A percentile compares a stretch with the other conserved stretches of the same genome.
phyloP scores from a whole-genome alignment of 1,284 basidiomycete species.

The Coniferiporia weirii region DNA sequence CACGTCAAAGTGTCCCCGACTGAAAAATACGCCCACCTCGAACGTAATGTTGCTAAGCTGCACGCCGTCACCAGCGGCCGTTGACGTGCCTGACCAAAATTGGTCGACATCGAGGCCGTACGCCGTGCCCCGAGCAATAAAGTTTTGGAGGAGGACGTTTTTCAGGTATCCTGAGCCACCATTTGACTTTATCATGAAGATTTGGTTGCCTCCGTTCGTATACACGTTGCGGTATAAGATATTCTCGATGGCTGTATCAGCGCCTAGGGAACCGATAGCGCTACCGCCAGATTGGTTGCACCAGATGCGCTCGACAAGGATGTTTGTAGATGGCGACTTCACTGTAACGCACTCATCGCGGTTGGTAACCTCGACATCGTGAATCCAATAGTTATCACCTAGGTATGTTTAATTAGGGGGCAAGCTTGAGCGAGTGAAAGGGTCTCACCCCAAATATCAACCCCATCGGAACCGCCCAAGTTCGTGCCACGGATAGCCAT shows the following conservation, averaged over 20 bases:
- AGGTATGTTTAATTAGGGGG: not conserved
- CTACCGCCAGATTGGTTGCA: conserved; percentile 34
- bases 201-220: conserved; percentile 33
- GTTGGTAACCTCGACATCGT: conserved; percentile 35
- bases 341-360: conserved; percentile 36
- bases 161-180: conserved; percentile 30
- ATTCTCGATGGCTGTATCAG: conserved; percentile 30
- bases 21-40: conserved; percentile 15
- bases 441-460: conserved; percentile 30
- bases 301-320: conserved; percentile 34
- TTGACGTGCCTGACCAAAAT: conserved; percentile 24
- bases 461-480: conserved; percentile 33
- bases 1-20: not conserved
- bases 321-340: conserved; percentile 31
- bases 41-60: conserved; percentile 29
- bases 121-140: conserved; percentile 29
- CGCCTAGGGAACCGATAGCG: conserved; percentile 32
- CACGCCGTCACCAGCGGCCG: conserved; percentile 26
- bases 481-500: conserved; percentile 33
- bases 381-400: conserved; percentile 31
- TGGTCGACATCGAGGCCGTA: conserved; percentile 32
- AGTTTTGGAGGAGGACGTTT: conserved; percentile 32
- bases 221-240: conserved; percentile 31
- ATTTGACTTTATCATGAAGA: conserved; percentile 35
- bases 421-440: not conserved